These are phyloP conservation scores for Candida glucosophila DNA, from an alignment of 1,139 yeast species.

Conservation along the genomic window DNA sequence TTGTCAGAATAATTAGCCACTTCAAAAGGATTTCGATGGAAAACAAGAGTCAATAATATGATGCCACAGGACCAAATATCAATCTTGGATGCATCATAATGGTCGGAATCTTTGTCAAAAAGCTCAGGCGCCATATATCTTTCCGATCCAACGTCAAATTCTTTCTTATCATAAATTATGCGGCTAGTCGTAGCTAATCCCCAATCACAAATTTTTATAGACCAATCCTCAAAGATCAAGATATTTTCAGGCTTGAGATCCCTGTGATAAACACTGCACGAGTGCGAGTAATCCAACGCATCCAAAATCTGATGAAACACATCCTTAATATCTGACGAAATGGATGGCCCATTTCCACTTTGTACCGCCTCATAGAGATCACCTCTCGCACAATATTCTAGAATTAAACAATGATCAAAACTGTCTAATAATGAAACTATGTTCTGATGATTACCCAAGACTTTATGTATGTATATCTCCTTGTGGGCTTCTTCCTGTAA, in stretches of 20 bases:
- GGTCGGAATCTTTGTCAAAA: constrained; percentile 49
- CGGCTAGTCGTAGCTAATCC: constrained; percentile 73
- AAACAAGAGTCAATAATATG: constrained; percentile 74
- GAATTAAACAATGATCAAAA: constrained; percentile 71
- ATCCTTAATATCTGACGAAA: constrained; percentile 65
- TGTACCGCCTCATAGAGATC: constrained; percentile 91
- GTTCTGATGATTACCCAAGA: constrained; percentile 56
- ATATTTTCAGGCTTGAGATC: constrained; percentile 90
- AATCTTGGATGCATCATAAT: constrained; percentile 77
- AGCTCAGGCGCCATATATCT: constrained; percentile 97
- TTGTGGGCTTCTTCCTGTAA: constrained; percentile 62
- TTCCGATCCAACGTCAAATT: constrained; percentile 90
- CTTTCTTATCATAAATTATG: constrained; percentile 42
- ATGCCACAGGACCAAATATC: constrained; percentile 95
- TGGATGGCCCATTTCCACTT: constrained; percentile 71
- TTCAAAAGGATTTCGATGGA: constrained; percentile 84
- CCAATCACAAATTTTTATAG: constrained; percentile 84
- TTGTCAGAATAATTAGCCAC: constrained; percentile 82
- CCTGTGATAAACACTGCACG: constrained; percentile 67
- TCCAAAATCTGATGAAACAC: constrained; percentile 69
- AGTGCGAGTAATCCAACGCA: constrained; percentile 74
- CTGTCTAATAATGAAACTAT: constrained; percentile 65
- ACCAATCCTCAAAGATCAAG: constrained; percentile 69
- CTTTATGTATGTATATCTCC: constrained; percentile 68
- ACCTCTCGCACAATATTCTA: constrained; percentile 88